Conservation (phyloP, 148 eudicot species). For the Rhododendron ovatum region DNA sequence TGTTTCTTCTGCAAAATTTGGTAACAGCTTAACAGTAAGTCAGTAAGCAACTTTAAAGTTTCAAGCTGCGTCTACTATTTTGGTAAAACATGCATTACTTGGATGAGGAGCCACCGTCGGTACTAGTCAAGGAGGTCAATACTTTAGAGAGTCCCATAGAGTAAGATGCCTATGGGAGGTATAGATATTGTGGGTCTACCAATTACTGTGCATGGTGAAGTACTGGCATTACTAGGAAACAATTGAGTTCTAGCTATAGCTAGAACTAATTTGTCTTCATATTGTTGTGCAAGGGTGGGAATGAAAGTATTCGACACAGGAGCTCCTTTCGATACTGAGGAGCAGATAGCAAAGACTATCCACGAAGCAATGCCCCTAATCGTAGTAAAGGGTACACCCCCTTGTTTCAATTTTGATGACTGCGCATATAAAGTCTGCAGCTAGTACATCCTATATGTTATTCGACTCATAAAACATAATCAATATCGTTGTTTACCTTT, state of each 20-base stretch:
- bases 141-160: not conserved
- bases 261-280: not conserved
- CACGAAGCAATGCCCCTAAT: not conserved
- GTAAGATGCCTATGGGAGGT: not conserved
- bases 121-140: not conserved
- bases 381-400: not conserved
- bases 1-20: not conserved
- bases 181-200: not conserved
- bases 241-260: not conserved
- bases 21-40: not conserved
- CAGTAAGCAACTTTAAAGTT: not conserved
- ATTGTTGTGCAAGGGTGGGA: not conserved
- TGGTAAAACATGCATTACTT: not conserved
- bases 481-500: constrained; percentile 50
- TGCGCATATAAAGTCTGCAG: not conserved
- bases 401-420: not conserved
- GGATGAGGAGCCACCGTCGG: too few species aligned
- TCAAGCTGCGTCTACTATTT: not conserved
- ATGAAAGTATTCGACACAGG: not conserved
- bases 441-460: not conserved
- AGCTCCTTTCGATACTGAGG: not conserved
- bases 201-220: not conserved
- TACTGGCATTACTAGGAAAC: not conserved
- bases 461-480: not conserved
- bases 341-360: not conserved